Conservation (phyloP, 352 stramenopile genomes). For the Phytophthora pluvialis region DNA sequence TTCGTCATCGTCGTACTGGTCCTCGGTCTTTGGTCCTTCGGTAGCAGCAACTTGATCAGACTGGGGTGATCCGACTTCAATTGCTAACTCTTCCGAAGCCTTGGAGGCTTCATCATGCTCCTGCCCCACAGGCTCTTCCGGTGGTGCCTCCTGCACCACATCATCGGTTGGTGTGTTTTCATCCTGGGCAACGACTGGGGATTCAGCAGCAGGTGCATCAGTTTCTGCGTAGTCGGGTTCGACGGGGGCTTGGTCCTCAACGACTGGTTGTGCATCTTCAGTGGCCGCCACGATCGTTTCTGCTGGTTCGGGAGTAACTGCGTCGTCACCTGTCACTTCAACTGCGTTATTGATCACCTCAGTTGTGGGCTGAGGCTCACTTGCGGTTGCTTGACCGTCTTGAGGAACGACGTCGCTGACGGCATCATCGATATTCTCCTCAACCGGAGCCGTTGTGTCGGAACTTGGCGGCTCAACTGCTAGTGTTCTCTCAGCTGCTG, state of each 20-base stretch:
- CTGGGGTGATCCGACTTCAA: not conserved
- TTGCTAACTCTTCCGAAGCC: not conserved
- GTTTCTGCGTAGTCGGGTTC: conserved; percentile 15
- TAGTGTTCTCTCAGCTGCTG: not conserved
- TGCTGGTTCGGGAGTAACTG: conserved; percentile 4
- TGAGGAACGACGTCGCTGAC: no score
- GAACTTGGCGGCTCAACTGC: not conserved
- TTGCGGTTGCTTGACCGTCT: not conserved
- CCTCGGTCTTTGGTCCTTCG: conserved; percentile 26
- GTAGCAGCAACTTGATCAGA: not conserved
- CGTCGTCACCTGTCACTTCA: conserved; percentile 1
- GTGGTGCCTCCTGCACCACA: not conserved
- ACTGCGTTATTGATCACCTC: not conserved
- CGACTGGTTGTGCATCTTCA: conserved; percentile 7
- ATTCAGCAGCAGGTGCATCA: conserved; percentile 12
- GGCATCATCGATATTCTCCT: not conserved
- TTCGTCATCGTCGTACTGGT: conserved; percentile 45
- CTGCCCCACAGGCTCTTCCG: not conserved
- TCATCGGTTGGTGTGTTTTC: not conserved
- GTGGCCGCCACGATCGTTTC: not conserved
- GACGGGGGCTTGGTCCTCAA: not conserved
- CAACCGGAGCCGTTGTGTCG: not conserved
- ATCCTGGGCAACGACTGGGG: not conserved
- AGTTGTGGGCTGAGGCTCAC: not conserved
- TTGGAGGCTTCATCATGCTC: not conserved